phyloP scores from a whole-genome alignment of 2,329 filamentous ascomycete species.

The Fusarium sp. region DNA sequence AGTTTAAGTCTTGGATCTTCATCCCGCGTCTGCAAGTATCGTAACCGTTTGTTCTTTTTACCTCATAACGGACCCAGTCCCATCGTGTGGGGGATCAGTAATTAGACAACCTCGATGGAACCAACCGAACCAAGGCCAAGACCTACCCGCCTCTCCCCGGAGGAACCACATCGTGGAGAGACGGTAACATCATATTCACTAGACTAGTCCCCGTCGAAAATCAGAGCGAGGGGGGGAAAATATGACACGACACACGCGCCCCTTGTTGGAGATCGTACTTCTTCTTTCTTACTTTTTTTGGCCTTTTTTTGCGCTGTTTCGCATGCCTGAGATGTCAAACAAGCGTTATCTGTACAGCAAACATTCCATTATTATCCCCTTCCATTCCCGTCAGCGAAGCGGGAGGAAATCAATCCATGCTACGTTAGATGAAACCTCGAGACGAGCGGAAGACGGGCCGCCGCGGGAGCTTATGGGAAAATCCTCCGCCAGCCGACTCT shows the following conservation, averaged over 20 bases:
- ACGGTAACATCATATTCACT: neutral
- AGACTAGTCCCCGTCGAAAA: neutral
- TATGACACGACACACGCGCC: neutral
- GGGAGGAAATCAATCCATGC: too few species aligned
- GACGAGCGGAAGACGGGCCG: conserved; percentile 30
- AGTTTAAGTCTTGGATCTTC: neutral
- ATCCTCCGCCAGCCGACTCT: conserved; percentile 2
- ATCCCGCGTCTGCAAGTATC: neutral
- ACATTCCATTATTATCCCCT: neutral
- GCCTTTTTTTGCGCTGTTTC: neutral
- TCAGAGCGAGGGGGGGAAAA: neutral
- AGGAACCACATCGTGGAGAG: conserved; percentile 17
- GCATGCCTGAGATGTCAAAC: neutral
- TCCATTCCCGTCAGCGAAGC: neutral
- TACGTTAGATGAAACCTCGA: conserved; percentile 16
- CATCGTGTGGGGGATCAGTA: neutral
- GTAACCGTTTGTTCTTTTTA: neutral
- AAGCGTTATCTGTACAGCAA: neutral
- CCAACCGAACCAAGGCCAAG: conserved; percentile 20
- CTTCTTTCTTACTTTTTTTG: neutral
- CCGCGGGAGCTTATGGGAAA: conserved; percentile 23
- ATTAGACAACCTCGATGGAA: neutral
- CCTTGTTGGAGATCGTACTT: neutral
- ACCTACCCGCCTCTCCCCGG: conserved; percentile 28
- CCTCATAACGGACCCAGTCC: neutral